Evolutionary conservation across 2,329 filamentous ascomycete species (phyloP).

Genomic region (Colletotrichum cuscutae): DNA sequence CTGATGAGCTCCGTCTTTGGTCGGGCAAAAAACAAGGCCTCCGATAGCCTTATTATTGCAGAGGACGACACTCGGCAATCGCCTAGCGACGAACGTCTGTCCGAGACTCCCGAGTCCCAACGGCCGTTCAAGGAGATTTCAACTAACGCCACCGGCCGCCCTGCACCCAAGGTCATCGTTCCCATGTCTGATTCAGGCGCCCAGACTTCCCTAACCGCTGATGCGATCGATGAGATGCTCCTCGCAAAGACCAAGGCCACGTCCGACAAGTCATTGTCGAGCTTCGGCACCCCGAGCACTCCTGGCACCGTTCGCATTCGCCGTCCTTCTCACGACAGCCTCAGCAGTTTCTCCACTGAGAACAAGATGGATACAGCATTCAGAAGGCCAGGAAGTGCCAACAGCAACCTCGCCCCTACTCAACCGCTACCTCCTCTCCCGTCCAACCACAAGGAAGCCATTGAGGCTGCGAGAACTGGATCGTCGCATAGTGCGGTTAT

Average conservation of each 20-base stretch:
- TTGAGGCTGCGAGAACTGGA: conserved; percentile 78
- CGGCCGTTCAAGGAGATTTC: conserved; percentile 71
- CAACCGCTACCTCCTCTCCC: conserved; percentile 77
- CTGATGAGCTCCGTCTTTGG: conserved; percentile 56
- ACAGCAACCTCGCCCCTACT: conserved; percentile 66
- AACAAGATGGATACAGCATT: conserved; percentile 18
- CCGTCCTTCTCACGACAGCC: conserved; percentile 59
- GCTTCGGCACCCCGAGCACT: conserved; percentile 50
- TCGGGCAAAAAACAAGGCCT: conserved; percentile 54
- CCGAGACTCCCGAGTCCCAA: conserved; percentile 65
- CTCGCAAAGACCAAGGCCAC: conserved; percentile 57
- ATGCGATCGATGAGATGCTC: conserved; percentile 82
- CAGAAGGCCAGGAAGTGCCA: conserved; percentile 76
- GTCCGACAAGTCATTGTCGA: conserved; percentile 51
- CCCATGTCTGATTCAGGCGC: conserved; percentile 76
- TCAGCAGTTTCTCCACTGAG: conserved; percentile 50
- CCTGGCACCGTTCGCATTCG: conserved; percentile 55
- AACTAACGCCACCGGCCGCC: conserved; percentile 60
- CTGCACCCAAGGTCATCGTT: conserved; percentile 50
- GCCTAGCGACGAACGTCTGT: conserved; percentile 49
- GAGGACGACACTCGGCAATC: conserved; percentile 73
- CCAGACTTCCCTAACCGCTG: conserved; percentile 86
- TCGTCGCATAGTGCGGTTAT: conserved; percentile 67
- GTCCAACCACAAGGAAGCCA: conserved; percentile 82
- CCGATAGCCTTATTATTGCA: conserved; percentile 61